phyloP scores from a whole-genome alignment of 169 alveolate species.

The Blepharisma undulans region DNA sequence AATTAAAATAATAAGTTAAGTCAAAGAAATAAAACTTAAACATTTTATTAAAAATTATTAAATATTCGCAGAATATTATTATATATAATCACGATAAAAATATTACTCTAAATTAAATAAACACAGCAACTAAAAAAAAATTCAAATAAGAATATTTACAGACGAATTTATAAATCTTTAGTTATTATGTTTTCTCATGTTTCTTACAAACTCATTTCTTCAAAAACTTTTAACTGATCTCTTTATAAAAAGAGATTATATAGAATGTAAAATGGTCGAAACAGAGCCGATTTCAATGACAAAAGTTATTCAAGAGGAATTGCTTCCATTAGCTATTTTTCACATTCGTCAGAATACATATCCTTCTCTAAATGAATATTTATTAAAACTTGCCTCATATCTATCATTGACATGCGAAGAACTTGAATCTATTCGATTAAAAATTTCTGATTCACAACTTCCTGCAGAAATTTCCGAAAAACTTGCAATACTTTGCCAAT shows the following conservation, averaged over 20 bases:
- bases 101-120: too few relatives aligned
- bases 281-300: neutral
- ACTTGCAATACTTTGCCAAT: neutral
- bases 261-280: neutral
- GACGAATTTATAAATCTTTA: too few relatives aligned
- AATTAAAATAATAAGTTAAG: too few relatives aligned
- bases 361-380: neutral
- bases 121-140: too few relatives aligned
- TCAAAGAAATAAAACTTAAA: too few relatives aligned
- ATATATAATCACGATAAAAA: too few relatives aligned
- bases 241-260: neutral
- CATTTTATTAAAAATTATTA: too few relatives aligned
- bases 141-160: too few relatives aligned
- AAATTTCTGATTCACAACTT: neutral
- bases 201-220: too few relatives aligned
- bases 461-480: neutral
- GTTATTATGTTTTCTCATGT: neutral
- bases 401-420: neutral
- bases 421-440: neutral
- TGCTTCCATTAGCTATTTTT: neutral
- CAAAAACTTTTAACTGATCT: neutral
- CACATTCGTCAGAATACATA: neutral
- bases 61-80: too few relatives aligned
- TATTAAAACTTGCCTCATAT: neutral
- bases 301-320: neutral